Evolutionary conservation across 768 basidiomycete species (phyloP), one percentile per base, ranked within the genome.

Genomic region (Tricholoma saponaceum): DNA sequence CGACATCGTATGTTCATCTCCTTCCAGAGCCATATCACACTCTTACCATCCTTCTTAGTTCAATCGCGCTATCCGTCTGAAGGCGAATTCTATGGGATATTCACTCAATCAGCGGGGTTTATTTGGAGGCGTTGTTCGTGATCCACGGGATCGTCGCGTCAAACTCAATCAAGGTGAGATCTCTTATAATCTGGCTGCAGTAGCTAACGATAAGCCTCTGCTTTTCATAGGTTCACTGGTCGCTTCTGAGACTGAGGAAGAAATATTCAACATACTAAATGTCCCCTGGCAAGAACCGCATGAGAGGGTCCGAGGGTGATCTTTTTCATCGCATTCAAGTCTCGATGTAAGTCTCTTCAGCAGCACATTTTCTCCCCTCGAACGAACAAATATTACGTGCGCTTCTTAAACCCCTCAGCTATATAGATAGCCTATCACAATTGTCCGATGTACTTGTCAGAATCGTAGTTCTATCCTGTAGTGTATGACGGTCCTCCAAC

Each of bases 71-170:
- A 85, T 98, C 69, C 83, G 95, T 28, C 70, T 88, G 64, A 93
- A 94, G 70, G 95, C 95, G 3, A 83, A 83, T 61, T 83, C 79
- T 49, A 79, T 87, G 67, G 92, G 92, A 0, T 93, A 86, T 70
- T 89, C 89, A 12, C 78, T 98, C 47, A 97, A 98, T 63, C 95
- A 98, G 69, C 81, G 84, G 47, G 95, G 94, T 0, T 71, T 98
- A 5, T 95, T 79, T 63, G 77, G 73, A 5, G 87, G 83, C 0
- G 86, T 95, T 30, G 69, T 90, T 14, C 82, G 94, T 10, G 86
- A 91, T 67, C 83, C 84, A 14, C 77, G 77, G 28, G 79, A 89
- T 62, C 72, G 81, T 37, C 74, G 77, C 39, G 77, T 87, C 58
- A 88, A 90, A 66, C 66, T 83, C 12, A 82, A 79, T 62, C 66